phyloP scores from a whole-genome alignment of 2,329 filamentous ascomycete genomes.

The Hymenoscyphus fraxineus region DNA sequence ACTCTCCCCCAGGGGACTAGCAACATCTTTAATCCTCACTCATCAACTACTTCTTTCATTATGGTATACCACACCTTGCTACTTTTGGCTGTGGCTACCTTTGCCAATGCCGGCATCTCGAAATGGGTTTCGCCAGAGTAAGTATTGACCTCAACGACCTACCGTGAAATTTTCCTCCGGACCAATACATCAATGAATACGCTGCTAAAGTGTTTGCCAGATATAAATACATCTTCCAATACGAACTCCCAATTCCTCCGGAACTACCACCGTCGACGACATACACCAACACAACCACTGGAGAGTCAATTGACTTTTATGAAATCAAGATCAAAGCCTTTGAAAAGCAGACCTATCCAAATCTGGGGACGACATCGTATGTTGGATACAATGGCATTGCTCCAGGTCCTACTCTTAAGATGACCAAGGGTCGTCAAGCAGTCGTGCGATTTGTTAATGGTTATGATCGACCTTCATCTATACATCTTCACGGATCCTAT shows the following conservation, averaged over 20 bases:
- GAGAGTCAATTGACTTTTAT: constrained; percentile 42
- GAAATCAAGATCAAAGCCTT: constrained; percentile 42
- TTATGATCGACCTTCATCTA: constrained; percentile 40
- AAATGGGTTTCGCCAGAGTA: constrained; percentile 6
- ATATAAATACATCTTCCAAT: constrained; percentile 27
- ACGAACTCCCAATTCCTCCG: constrained; percentile 21
- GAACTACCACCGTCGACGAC: constrained; percentile 12
- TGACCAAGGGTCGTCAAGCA: constrained; percentile 47
- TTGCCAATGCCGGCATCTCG: background rate
- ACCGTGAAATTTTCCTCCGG: too few species aligned
- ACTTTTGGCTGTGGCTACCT: constrained; percentile 21
- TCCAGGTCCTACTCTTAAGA: constrained; percentile 51
- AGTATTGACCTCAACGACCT: background rate
- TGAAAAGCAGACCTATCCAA: constrained; percentile 41
- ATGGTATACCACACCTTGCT: constrained; percentile 26
- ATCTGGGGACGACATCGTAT: constrained; percentile 38
- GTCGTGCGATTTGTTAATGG: constrained; percentile 53
- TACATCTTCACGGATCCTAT: constrained; percentile 54
- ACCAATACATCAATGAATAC: background rate
- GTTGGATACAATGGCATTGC: constrained; percentile 52
- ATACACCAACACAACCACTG: constrained; percentile 20
- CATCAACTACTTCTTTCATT: background rate
- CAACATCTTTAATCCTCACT: background rate
- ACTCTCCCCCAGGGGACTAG: background rate
- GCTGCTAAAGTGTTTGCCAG: constrained; percentile 7